These are phyloP conservation scores for Phanerodontia chrysosporium DNA, from an alignment of 768 basidiomycete genomes.

Conservation along the genomic window DNA sequence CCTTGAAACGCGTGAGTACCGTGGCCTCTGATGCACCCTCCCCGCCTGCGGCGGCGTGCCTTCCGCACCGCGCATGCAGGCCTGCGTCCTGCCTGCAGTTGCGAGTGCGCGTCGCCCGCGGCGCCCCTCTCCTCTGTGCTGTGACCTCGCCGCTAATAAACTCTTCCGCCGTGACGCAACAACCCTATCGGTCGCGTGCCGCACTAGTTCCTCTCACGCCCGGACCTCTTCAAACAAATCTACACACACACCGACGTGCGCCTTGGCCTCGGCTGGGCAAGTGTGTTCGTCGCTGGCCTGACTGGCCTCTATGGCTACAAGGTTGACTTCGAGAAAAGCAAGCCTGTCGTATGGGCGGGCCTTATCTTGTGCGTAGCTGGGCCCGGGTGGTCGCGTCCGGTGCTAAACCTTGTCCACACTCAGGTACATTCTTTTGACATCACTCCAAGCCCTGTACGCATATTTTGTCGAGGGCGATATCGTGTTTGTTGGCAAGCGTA, in stretches of 20 bases:
- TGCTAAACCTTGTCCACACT: background rate
- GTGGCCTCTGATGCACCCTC: background rate
- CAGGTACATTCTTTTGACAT: conserved; percentile 75
- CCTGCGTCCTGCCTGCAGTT: background rate
- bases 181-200: background rate
- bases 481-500: conserved; percentile 86
- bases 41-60: background rate
- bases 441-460: conserved; percentile 74
- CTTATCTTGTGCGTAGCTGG: conserved; percentile 61
- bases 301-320: conserved; percentile 86
- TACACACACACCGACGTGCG: conserved; percentile 87
- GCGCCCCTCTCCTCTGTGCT: background rate
- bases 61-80: conserved; percentile 16
- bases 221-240: conserved; percentile 81
- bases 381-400: background rate
- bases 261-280: conserved; percentile 81
- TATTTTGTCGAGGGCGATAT: conserved; percentile 81
- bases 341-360: conserved; percentile 74
- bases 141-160: background rate
- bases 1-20: conserved; percentile 73
- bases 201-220: conserved; percentile 74
- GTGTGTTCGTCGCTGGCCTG: conserved; percentile 75
- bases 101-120: background rate
- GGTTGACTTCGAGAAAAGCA: conserved; percentile 85
- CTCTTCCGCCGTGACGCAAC: conserved; percentile 1